Base-by-base conservation (phyloP, 2,329 filamentous ascomycete species). In the Lachnellula hyalina region DNA sequence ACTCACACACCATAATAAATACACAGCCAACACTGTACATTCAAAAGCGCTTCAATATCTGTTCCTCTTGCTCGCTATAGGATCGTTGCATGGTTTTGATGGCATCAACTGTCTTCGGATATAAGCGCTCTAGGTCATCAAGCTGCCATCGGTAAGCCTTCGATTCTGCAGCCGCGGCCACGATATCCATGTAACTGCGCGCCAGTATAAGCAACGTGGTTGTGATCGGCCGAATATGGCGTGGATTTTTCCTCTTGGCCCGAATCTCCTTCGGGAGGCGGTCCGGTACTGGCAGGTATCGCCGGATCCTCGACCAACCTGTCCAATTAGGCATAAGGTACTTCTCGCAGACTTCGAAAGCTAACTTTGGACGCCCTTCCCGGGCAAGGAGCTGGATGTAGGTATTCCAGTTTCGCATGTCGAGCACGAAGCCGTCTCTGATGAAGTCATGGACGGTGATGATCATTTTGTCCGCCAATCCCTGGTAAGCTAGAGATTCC, bases 351-450 rank as follows among this genome's bases (percentile, higher is more conserved):
- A 85, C 72, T 21, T 74, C 68, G 71, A 94, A 96, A 38, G 91
- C 91, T 19, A 86, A 77, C 47, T 82, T 72, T 63, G 80, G 79
- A 46, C 79, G 76, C 46, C 79, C 77, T 52, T 83, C 76, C 14
- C 77, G 74, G 23, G 84, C 82, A 28, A 96, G 81, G 49, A 78
- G 72, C 63, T 87, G 82, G 53, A 96, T 79, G 60, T 89, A 85
- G 49, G 81, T 77, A 68, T 96, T 94, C 90, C 90, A 96, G 62
- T 89, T 91, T 63, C 79, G 80, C 67, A 82, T 85, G 65, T 90
- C 86, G 54, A 96, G 72, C 28, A 75, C 74, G 73, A 93, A 96
- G 11, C 92, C 93, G 41, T 79, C 77, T 1, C 69, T 67, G 51
- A 75, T 72, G 19, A 79, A 61, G n/a, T 73, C 69, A 56, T 77